Base-by-base conservation (phyloP, 139 green algal species). In the Picochlorum sp. region DNA sequence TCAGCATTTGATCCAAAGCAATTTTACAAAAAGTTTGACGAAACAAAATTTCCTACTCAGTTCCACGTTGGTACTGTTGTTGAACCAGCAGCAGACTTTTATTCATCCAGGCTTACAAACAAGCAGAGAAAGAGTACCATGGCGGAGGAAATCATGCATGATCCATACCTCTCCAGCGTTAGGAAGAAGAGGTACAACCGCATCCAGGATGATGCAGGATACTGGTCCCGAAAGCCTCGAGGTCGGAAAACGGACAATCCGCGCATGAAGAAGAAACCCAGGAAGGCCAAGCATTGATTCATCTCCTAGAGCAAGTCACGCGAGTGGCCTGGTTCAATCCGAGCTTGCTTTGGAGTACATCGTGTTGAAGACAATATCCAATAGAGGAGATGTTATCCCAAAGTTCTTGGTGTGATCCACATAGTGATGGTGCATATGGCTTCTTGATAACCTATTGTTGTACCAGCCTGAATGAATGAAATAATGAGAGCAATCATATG, bases 401-500 rank as follows among this genome's bases (percentile, higher is more conserved):
- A 83, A 96, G 4, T 65, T 75, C 2, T 23, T 49, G 15, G 59
- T 62, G 26, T 70, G 64, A 54, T 93, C 58, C 16, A 50, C 57
- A 73, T 84, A 96, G 58, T 96, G 90, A 68, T 96, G 90, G 41
- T 84, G 41, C 69, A 89, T 76, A 74, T 96, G 90, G 16, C 69
- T 70, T 2, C 23, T 7, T 21, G 72, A 63, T 34, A 94, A 58
- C 10, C 65, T 26, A 7, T 61, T 64, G 30, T 90, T 37, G 30
- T 85, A 45, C 26, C 58, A 18, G 20, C 58, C 64, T 44, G 83
- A 78, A 60, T 95, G 88, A 16, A 90, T 69, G n/a, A 62, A 52
- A 69, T 91, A 98, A 66, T 98, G 92, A 24, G 83, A 64, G 64
- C 79, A 85, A 71, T 98, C 92, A 68, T 98, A 97, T 6, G 65